Evolutionary conservation across 208 protist genomes (phyloP), one percentile per base, ranked within the genome.

Genomic region (Eutreptiella sp.): DNA sequence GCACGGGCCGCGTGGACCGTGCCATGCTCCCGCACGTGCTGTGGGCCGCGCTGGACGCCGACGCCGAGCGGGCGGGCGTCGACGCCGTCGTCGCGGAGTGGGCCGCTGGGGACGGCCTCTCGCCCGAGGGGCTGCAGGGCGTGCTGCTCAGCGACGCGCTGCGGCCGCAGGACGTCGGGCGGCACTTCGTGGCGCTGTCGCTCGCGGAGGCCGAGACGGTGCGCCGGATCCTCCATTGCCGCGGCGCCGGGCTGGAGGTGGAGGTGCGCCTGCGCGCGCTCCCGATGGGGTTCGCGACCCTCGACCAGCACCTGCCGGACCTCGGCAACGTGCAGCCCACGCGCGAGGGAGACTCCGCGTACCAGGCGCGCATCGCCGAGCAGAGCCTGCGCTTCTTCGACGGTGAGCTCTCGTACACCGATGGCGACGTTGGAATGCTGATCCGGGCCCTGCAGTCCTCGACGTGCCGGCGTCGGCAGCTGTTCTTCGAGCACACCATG

Each of bases 181-280:
- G 57, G 14, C 34, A 54, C 54, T 29, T n/a, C 4, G 66, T 80
- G 14, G 57, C 61, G n/a, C 16, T 80, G 5, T 54, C 67, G 14
- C 58, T 80, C 27, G 52, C 57, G 31, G 75, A 78, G 69, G 73
- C 1, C 45, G 60, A 83, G 54, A 83, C 77, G 0, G 0, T 83
- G 7, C 68, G 74, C 21, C 41, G 63, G 3, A 66, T 78, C 39
- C 4, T 83, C 26, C 77, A 83, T 63, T 24, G 61, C 16, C 38
- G 28, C 52, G 4, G 24, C 28, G 50, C 33, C 19, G 11, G 66
- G 36, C 61, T 42, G 21, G 29, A 58, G 14, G 39, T 31, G 1
- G 4, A 26, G 5, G 4, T 68, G 2, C 2, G 4, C 14, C 3
- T 57, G 11, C 3, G 21, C 4, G 21, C 21, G 16, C 19, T 68